Evolutionary conservation across 108 stramenopile species (phyloP).

Genomic region (Cyclostephanos tholiformis): DNA sequence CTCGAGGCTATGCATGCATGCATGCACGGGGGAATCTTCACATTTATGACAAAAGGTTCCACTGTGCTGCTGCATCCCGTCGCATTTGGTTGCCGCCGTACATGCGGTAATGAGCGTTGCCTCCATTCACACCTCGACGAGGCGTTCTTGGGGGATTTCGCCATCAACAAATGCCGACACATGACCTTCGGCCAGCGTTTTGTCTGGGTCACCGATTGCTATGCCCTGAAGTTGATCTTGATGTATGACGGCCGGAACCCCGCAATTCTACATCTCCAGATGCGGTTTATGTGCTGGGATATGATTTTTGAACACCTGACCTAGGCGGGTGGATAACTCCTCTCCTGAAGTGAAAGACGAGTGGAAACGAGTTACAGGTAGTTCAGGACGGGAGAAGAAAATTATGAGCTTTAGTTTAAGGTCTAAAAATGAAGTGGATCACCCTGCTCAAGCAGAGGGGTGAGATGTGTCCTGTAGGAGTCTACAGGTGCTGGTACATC

Average conservation of each 20-base stretch:
- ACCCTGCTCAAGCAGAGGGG: no score
- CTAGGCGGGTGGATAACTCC: no score
- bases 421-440: no score
- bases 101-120: neutral
- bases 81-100: neutral
- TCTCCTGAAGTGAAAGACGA: no score
- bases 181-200: neutral
- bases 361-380: no score
- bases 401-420: no score
- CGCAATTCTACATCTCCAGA: no score
- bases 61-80: neutral
- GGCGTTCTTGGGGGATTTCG: neutral
- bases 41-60: neutral
- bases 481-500: no score
- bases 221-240: constrained; percentile 7
- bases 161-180: neutral
- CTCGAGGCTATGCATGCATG: neutral
- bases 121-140: constrained; percentile 19
- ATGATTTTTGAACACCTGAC: neutral
- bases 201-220: constrained; percentile 8
- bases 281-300: neutral
- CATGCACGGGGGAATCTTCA: neutral
- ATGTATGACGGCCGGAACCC: neutral
- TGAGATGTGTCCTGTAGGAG: no score
- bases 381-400: no score